These are phyloP conservation scores for Termitomyces sp. DNA, from an alignment of 768 basidiomycete genomes.

Conservation along the genomic window DNA sequence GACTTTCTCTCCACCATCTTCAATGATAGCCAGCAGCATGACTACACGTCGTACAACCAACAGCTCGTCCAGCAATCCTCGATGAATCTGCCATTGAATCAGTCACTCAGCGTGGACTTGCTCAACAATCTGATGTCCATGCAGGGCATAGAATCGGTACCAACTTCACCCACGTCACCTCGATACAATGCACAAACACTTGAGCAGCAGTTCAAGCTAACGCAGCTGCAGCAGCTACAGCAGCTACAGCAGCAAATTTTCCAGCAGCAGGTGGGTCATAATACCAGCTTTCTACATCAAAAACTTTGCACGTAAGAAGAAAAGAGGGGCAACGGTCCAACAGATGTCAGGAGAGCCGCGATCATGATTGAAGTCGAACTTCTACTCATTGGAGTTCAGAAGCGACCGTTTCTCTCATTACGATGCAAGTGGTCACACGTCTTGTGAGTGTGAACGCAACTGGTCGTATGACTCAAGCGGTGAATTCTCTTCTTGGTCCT, in stretches of 20 bases:
- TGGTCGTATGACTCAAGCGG: not conserved
- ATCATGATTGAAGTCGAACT: not conserved
- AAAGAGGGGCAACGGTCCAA: not conserved
- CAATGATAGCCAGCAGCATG: conserved; percentile 11
- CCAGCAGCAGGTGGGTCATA: conserved; percentile 71
- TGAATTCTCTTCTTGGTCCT: not conserved
- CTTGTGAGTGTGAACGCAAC: not conserved
- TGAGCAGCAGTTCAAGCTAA: conserved; percentile 75
- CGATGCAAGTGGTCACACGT: not conserved
- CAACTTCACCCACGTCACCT: conserved; percentile 16
- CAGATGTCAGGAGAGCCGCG: not conserved
- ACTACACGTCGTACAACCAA: conserved; percentile 2
- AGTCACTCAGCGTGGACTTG: conserved; percentile 45
- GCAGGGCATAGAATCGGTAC: conserved; percentile 33
- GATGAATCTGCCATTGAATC: conserved; percentile 12
- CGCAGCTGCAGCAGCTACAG: conserved; percentile 61
- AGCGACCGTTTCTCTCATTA: not conserved
- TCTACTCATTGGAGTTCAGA: not conserved
- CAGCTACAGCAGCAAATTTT: conserved; percentile 84
- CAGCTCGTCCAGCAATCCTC: conserved; percentile 11
- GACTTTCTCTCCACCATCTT: conserved; percentile 19
- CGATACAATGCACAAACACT: conserved; percentile 41
- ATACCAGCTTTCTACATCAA: not conserved
- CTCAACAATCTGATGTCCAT: conserved; percentile 45
- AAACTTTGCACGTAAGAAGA: not conserved